These are phyloP conservation scores for Mallotus japonicus DNA, from an alignment of 441 rosid species.

Conservation along the genomic window DNA sequence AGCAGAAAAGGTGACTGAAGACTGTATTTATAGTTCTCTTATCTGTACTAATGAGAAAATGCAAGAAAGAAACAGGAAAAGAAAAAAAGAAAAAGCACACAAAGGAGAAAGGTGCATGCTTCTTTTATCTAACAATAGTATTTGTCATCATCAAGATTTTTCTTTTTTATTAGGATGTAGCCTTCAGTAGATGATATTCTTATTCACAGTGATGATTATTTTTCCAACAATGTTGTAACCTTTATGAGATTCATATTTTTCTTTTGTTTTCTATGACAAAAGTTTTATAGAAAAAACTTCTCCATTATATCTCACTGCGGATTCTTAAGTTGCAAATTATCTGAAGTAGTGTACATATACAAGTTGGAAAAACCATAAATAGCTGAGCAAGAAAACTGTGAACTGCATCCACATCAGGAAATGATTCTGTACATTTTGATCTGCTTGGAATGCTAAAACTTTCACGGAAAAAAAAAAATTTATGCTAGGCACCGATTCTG, in stretches of 20 bases:
- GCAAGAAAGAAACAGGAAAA: not conserved
- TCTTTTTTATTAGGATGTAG: not conserved
- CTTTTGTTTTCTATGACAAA: not conserved
- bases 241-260: not conserved
- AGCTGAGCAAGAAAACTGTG: not conserved
- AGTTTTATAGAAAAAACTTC: too few relatives aligned
- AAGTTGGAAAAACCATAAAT: not conserved
- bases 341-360: not conserved
- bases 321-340: not conserved
- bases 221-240: not conserved
- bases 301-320: too few relatives aligned
- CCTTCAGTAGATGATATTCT: not conserved
- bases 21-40: not conserved
- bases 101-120: too few relatives aligned
- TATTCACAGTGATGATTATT: not conserved
- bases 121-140: not conserved
- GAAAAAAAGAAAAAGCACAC: too few relatives aligned
- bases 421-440: slow-evolving; percentile 3
- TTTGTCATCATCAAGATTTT: too few relatives aligned
- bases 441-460: not conserved
- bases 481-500: not conserved
- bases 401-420: not conserved
- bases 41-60: not conserved
- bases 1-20: not conserved
- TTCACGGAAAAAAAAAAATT: not conserved